Evolutionary conservation across 2,329 filamentous ascomycete species (phyloP), one percentile per base, ranked within the genome.

Genomic region (Curvularia verruculosa): DNA sequence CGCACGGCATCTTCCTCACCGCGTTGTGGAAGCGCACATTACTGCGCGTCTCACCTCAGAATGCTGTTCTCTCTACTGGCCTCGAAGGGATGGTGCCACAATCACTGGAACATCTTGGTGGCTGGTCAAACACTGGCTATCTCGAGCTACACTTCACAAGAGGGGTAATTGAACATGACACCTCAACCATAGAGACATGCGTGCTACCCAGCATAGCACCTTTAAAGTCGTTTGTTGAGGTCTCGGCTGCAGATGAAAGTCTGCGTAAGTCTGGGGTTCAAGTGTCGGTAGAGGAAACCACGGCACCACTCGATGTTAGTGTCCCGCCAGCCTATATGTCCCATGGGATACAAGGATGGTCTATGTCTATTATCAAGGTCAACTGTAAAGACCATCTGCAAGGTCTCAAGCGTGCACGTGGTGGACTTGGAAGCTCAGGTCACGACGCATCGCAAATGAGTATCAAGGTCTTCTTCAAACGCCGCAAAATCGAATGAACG

Each of bases 1-100:
- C 92, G 1, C 93, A 97, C 69, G 92, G 93, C 15, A 88, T 96
- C 59, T 86, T 96, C 39, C 83, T 96, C 2, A 86, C 85, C 2
- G 82, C 86, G 29, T 75, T 96, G 0, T 88, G 89, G 82, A 82
- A 83, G 53, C 81, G 83, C 12, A 73, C 96, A 13, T 77, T 89
- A 7, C 76, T 79, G 12, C 81, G 84, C 3, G 83, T 91, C 56
- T 75, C 79, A 2, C 68, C 75, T 12, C 75, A 75, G 45, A 81
- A 77, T 60, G 75, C 86, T 6, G 67, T 70, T 1, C 64, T 85
- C 24, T 75, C 74, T 5, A 69, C 79, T 12, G 78, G 80, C 29
- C 71, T 83, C 6, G 72, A 73, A 4, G 72, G 77, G 55, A 66
- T 67, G 34, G 68, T 68, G 37, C 76, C 69, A 44, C 64, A 80